These are phyloP conservation scores for Aureobasidium sp. DNA, from an alignment of 2,329 filamentous ascomycete genomes.

Conservation along the genomic window DNA sequence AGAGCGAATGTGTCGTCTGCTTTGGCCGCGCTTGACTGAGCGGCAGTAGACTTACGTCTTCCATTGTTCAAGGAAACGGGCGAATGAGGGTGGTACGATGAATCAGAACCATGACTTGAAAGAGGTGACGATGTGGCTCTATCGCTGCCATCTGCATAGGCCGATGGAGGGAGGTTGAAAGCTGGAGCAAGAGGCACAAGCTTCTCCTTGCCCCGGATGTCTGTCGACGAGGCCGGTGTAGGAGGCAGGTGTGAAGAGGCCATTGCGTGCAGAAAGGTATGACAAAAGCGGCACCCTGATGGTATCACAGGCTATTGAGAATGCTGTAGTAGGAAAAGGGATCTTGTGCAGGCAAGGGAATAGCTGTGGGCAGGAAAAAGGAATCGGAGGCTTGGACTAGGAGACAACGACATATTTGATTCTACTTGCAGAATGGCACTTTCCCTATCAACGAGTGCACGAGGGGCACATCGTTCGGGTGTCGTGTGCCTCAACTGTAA, in stretches of 20 bases:
- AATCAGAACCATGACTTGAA: slow-evolving; percentile 41
- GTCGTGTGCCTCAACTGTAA: slow-evolving; percentile 12
- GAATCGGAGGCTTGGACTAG: not conserved
- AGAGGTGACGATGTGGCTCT: slow-evolving; percentile 42
- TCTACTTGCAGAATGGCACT: slow-evolving; percentile 1
- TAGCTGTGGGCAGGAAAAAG: not conserved
- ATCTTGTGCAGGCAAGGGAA: slow-evolving; percentile 2
- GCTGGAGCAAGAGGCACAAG: slow-evolving; percentile 54
- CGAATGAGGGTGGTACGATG: slow-evolving; percentile 43
- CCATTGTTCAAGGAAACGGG: slow-evolving; percentile 36
- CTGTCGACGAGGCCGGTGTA: slow-evolving; percentile 72
- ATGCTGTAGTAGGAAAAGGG: not conserved
- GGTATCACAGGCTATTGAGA: not conserved
- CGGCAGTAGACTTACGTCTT: slow-evolving; percentile 21
- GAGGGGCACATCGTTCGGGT: slow-evolving; percentile 6
- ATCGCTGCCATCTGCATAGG: slow-evolving; percentile 45
- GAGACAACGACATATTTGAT: slow-evolving; percentile 9
- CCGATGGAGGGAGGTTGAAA: slow-evolving; percentile 72
- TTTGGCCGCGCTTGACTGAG: slow-evolving; percentile 28
- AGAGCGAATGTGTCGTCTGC: slow-evolving; percentile 63
- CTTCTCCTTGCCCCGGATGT: slow-evolving; percentile 64
- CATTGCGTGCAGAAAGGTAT: slow-evolving; percentile 41
- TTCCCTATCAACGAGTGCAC: slow-evolving; percentile 11
- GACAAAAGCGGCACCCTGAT: not conserved
- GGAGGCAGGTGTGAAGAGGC: slow-evolving; percentile 60